Base-by-base conservation (phyloP, 2,329 filamentous ascomycete genomes). In the Claviceps quebecensis region DNA sequence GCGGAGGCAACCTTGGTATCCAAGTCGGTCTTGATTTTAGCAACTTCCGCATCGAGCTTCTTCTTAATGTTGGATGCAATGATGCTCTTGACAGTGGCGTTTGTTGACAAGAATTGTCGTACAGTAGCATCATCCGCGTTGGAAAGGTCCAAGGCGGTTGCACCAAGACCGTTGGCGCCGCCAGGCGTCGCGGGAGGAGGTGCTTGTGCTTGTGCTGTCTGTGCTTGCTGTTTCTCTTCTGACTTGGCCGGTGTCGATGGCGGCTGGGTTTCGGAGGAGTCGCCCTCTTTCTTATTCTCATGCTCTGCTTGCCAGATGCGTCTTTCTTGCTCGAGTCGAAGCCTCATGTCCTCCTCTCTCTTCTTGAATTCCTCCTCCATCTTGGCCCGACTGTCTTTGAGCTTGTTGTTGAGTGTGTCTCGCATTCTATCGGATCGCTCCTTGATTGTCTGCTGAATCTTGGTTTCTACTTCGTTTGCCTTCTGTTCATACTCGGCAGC, bases 371-470 rank as follows among this genome's bases (percentile, higher is more conserved):
- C 72, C 36, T 74, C 72, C 48, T 75, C 72, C 56, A 72, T 67
- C 54, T 73, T 70, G 48, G 72, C 65, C 56, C 75, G 76, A 45
- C 81, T 77, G 58, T 87, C 87, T 52, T 73, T 78, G 16, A 95
- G 72, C 62, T 85, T 87, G 61, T 79, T 81, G 59, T 82, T 84
- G 48, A 87, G 68, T 1, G 76, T 68, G 22, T 77, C 73, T 60
- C 82, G 84, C 83, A 87, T 85, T 62, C 77, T 78, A 44, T 86
- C 79, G 1, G 81, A 81, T 45, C 82, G 76, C 49, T 75, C 71
- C 59, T 85, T 85, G 53, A 86, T 72, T 11, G 76, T 80, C 38
- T 67, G 69, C 52, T 78, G 72, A 45, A 81, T 75, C 51, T 72
- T 75, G 34, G 79, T 76, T 60, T 90, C 85, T 16, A 84, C 70